These are phyloP conservation scores for Trichoderma gracile DNA, from an alignment of 2,329 filamentous ascomycete genomes.

Conservation along the genomic window DNA sequence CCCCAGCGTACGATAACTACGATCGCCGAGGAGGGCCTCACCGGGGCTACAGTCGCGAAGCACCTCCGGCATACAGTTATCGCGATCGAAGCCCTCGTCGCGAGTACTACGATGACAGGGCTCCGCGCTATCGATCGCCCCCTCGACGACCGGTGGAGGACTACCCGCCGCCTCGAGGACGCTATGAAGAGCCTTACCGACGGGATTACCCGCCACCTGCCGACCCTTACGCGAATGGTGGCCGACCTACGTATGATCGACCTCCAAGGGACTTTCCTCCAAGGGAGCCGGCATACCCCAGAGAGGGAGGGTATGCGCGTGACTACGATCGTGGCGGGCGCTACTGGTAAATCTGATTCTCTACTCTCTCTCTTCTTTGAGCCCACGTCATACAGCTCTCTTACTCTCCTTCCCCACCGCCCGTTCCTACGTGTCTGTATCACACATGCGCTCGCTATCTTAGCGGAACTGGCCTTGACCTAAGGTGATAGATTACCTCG, in stretches of 20 bases:
- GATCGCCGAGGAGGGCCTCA: constrained; percentile 75
- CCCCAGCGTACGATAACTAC: constrained; percentile 72
- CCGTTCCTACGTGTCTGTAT: constrained; percentile 5
- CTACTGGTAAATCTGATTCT: constrained; percentile 50
- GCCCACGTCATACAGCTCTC: background rate
- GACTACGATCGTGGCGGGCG: constrained; percentile 54
- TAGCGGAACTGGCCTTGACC: constrained; percentile 41
- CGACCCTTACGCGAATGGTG: constrained; percentile 61
- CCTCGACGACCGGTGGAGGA: constrained; percentile 77
- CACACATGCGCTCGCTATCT: constrained; percentile 25
- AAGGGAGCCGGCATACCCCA: constrained; percentile 43
- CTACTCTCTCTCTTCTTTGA: constrained; percentile 21
- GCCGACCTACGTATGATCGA: constrained; percentile 55
- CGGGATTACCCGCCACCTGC: constrained; percentile 66
- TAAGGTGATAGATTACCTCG: constrained; percentile 38
- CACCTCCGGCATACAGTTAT: constrained; percentile 68
- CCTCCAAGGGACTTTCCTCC: constrained; percentile 55
- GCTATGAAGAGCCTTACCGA: constrained; percentile 78
- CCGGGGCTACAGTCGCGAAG: constrained; percentile 75
- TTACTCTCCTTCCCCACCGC: background rate
- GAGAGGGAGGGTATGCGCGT: constrained; percentile 44
- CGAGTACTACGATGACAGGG: constrained; percentile 84
- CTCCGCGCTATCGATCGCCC: constrained; percentile 77
- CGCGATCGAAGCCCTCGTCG: constrained; percentile 84
- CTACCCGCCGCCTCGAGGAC: constrained; percentile 67